These are phyloP conservation scores for Melanomma pulvis-pyrius DNA, from an alignment of 495 filamentous ascomycete genomes.

Conservation along the genomic window DNA sequence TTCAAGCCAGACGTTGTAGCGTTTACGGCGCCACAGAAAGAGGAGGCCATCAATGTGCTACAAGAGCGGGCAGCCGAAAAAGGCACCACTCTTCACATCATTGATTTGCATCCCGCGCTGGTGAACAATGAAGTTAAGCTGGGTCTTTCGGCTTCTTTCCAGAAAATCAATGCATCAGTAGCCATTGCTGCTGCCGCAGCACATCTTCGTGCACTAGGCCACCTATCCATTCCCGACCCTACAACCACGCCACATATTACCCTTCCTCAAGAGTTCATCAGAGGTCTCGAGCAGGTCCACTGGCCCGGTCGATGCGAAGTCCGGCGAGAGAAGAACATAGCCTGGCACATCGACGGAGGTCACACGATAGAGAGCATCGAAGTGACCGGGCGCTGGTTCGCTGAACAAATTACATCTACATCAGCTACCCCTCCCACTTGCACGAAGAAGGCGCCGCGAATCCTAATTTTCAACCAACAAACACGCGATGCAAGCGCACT, in stretches of 20 bases:
- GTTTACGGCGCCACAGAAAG: constrained; percentile 74
- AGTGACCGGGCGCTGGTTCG: constrained; percentile 81
- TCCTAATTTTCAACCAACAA: constrained; percentile 96
- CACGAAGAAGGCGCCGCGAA: neutral
- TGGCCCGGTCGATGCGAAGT: constrained; percentile 86
- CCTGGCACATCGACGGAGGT: constrained; percentile 90
- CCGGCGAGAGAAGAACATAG: constrained; percentile 64
- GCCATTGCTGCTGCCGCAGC: constrained; percentile 75
- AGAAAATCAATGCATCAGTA: constrained; percentile 82
- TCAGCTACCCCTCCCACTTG: constrained; percentile 1
- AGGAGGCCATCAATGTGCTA: constrained; percentile 69
- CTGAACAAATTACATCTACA: constrained; percentile 48
- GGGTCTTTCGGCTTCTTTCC: constrained; percentile 77
- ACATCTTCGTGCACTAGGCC: constrained; percentile 53
- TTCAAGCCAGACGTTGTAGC: constrained; percentile 72
- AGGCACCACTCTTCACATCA: constrained; percentile 60
- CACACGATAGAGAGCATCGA: constrained; percentile 89
- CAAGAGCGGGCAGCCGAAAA: constrained; percentile 70
- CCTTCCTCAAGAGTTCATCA: constrained; percentile 68
- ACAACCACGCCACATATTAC: constrained; percentile 35
- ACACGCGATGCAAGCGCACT: constrained; percentile 70
- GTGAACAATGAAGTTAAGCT: constrained; percentile 60
- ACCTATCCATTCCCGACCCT: constrained; percentile 51
- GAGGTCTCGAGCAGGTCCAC: constrained; percentile 72
- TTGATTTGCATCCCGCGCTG: constrained; percentile 67